Evolutionary conservation across 2,329 filamentous ascomycete genomes (phyloP).

Genomic region (Metarhizium rileyi): DNA sequence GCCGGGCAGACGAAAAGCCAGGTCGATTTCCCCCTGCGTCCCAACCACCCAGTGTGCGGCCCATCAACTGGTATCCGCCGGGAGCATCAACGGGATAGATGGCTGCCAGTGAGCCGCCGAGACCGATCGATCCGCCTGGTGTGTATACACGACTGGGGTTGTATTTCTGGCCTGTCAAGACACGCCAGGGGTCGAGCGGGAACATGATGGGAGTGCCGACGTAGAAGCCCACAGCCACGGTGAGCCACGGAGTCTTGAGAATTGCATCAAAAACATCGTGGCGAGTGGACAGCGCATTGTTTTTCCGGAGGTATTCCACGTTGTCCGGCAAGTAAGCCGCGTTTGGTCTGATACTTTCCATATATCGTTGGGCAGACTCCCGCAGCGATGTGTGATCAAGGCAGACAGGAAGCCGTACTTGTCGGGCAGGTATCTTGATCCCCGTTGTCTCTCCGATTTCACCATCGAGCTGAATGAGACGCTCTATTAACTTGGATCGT

Average conservation of each 20-base stretch:
- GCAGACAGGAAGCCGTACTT: slow-evolving; percentile 19
- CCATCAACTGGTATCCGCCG: slow-evolving; percentile 30
- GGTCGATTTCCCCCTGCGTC: slow-evolving; percentile 22
- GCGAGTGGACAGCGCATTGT: slow-evolving; percentile 25
- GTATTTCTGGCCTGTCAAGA: slow-evolving; percentile 19
- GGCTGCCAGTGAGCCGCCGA: slow-evolving; percentile 24
- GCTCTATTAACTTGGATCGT: slow-evolving; percentile 8
- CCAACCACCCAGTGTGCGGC: slow-evolving; percentile 21
- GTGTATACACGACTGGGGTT: slow-evolving; percentile 26
- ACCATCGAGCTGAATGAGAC: slow-evolving; percentile 10
- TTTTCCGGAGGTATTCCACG: slow-evolving; percentile 36
- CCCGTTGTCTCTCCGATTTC: slow-evolving; percentile 9
- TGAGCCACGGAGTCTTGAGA: slow-evolving; percentile 22
- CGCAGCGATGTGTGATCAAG: slow-evolving; percentile 22
- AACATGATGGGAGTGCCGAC: slow-evolving; percentile 22
- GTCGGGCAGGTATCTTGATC: slow-evolving; percentile 13
- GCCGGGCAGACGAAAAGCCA: slow-evolving; percentile 17
- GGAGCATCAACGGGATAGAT: slow-evolving; percentile 28
- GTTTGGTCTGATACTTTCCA: slow-evolving; percentile 46
- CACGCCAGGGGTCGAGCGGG: slow-evolving; percentile 10
- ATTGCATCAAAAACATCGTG: slow-evolving; percentile 22
- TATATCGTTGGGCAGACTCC: slow-evolving; percentile 39
- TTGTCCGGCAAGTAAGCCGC: slow-evolving; percentile 52
- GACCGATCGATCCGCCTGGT: slow-evolving; percentile 25
- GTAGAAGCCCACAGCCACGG: slow-evolving; percentile 12